Evolutionary conservation across 2,329 filamentous ascomycete genomes (phyloP).

Genomic region (Xylariaceae sp.): DNA sequence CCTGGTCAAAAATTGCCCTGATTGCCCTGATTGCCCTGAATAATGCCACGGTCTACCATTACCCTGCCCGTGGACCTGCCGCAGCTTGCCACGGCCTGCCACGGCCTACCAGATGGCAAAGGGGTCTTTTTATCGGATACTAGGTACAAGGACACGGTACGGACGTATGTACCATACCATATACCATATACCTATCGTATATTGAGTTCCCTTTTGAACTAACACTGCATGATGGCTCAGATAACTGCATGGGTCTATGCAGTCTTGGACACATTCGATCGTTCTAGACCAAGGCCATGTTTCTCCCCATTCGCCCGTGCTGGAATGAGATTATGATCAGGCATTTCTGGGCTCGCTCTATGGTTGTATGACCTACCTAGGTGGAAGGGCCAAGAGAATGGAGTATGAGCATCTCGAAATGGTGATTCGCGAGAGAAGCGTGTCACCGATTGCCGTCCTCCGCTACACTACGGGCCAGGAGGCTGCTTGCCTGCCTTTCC

Average conservation of each 20-base stretch:
- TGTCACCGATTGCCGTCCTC: neutral
- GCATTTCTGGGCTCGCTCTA: neutral
- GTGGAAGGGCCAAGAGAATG: neutral
- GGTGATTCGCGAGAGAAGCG: neutral
- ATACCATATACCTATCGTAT: constrained; percentile 11
- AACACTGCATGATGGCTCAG: constrained; percentile 17
- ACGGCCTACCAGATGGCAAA: neutral
- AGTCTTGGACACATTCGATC: constrained; percentile 12
- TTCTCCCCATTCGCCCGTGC: constrained; percentile 7
- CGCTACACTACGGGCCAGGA: neutral
- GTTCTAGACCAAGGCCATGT: constrained; percentile 18
- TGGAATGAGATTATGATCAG: constrained; percentile 1
- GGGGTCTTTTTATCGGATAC: constrained; percentile 10
- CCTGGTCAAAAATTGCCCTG: too few species aligned
- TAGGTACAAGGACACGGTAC: neutral
- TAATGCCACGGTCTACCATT: neutral
- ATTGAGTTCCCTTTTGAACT: constrained; percentile 17
- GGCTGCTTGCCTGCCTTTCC: neutral
- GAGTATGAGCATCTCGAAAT: neutral
- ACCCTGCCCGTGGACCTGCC: too few species aligned
- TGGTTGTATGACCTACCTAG: neutral
- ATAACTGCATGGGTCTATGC: constrained; percentile 17
- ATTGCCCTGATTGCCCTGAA: neutral
- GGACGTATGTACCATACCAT: neutral
- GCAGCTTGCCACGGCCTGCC: neutral